Evolutionary conservation across 129 eudicot genomes (phyloP).

Genomic region (Ambrosia trifida): DNA sequence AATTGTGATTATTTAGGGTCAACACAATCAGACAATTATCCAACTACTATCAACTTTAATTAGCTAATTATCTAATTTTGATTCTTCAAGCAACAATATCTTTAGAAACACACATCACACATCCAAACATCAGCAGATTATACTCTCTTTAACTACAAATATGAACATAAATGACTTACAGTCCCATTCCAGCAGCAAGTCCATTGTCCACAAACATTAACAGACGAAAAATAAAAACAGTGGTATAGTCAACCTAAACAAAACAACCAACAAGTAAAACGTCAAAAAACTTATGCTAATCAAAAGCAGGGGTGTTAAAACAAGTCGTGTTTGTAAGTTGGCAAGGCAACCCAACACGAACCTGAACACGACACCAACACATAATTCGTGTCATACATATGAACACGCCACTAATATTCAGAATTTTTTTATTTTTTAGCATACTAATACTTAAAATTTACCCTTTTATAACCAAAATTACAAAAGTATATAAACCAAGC

Average conservation of each 20-base stretch:
- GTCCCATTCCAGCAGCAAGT: slow-evolving; percentile 96
- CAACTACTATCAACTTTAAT: background rate
- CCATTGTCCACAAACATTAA: slow-evolving; percentile 98
- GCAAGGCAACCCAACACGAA: too few species aligned
- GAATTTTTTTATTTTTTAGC: too few species aligned
- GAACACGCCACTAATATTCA: too few species aligned
- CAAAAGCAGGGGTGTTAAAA: background rate
- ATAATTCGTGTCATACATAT: too few species aligned
- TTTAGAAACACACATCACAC: background rate
- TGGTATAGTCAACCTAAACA: slow-evolving; percentile 79
- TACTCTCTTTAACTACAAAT: background rate
- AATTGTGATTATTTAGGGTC: background rate
- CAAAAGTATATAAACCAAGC: too few species aligned
- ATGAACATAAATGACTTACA: slow-evolving; percentile 58
- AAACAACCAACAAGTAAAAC: background rate
- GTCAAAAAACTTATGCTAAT: background rate
- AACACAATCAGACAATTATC: background rate
- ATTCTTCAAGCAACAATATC: background rate
- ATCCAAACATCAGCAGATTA: background rate
- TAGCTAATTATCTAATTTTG: background rate
- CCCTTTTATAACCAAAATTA: too few species aligned
- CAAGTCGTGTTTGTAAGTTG: background rate
- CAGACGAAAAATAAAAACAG: slow-evolving; percentile 86
- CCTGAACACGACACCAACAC: too few species aligned
- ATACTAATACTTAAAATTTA: too few species aligned